Evolutionary conservation across 2,329 filamentous ascomycete genomes (phyloP).

Genomic region (Plenodomus tracheiphilus): DNA sequence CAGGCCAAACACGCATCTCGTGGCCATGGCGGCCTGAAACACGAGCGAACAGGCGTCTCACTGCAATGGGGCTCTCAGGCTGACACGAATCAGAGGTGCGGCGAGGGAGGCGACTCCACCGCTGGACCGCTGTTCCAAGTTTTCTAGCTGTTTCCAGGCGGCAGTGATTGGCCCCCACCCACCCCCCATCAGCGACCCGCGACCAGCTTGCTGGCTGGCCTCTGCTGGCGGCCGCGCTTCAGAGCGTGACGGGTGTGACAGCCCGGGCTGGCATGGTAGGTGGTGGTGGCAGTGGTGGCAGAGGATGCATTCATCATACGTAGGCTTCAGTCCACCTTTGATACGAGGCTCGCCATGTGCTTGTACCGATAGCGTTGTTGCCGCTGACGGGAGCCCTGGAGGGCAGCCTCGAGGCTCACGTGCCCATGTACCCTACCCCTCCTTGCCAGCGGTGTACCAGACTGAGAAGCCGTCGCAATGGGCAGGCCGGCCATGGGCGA

Average conservation of each 20-base stretch:
- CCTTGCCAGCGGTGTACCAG: conserved; percentile 2
- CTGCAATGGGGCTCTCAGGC: conserved; percentile 8
- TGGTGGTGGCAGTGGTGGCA: background rate
- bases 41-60: conserved; percentile 6
- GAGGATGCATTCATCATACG: too few species aligned
- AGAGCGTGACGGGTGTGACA: conserved; percentile 32
- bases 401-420: conserved; percentile 7
- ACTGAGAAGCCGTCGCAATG: background rate
- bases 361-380: too few species aligned
- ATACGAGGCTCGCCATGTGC: too few species aligned
- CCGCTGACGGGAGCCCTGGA: background rate
- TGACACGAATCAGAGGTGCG: conserved; percentile 30
- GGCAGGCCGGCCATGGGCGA: too few species aligned
- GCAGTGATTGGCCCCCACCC: conserved; percentile 30
- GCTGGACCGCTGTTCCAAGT: conserved; percentile 22
- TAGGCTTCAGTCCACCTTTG: too few species aligned
- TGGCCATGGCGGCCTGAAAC: conserved; percentile 3
- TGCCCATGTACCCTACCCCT: conserved; percentile 18
- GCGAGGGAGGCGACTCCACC: conserved; percentile 12
- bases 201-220: conserved; percentile 12
- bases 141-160: conserved; percentile 40
- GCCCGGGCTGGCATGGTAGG: conserved; percentile 6
- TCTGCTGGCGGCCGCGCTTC: conserved; percentile 22
- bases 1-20: conserved; percentile 6
- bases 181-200: background rate